These are phyloP conservation scores for Mycena capillaripes DNA, from an alignment of 768 basidiomycete species.

Conservation along the genomic window DNA sequence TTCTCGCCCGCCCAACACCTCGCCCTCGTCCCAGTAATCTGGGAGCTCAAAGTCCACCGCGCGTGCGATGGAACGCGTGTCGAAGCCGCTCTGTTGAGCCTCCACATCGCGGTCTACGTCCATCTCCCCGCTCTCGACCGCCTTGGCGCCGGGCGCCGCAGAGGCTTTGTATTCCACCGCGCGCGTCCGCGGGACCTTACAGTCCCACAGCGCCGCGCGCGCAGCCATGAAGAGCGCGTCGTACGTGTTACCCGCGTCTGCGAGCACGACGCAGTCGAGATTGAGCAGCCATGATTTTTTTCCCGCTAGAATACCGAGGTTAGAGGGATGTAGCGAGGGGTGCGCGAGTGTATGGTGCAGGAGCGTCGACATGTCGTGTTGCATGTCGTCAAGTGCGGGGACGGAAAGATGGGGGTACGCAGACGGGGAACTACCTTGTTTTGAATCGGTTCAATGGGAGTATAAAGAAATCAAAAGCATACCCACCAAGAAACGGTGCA, in stretches of 20 bases:
- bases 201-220: conserved; percentile 85
- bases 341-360: conserved; percentile 77
- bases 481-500: conserved; percentile 86
- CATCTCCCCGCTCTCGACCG: conserved; percentile 58
- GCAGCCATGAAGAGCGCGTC: conserved; percentile 87
- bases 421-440: conserved; percentile 78
- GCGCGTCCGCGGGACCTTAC: conserved; percentile 82
- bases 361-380: conserved; percentile 77
- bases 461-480: conserved; percentile 7
- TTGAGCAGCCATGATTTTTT: conserved; percentile 84
- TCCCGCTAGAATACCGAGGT: conserved; percentile 69
- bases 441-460: conserved; percentile 36
- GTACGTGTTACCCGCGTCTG: conserved; percentile 81
- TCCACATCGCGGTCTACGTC: conserved; percentile 63
- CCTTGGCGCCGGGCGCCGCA: conserved; percentile 35
- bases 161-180: conserved; percentile 75
- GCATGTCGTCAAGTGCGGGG: conserved; percentile 79
- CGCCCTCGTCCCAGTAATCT: conserved; percentile 92
- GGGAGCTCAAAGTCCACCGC: conserved; percentile 89
- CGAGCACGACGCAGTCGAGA: conserved; percentile 81
- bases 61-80: conserved; percentile 62
- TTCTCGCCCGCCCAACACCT: conserved; percentile 70
- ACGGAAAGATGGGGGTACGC: conserved; percentile 82
- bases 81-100: conserved; percentile 64
- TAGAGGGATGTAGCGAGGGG: conserved; percentile 73